Evolutionary conservation across 257 asterid genomes (phyloP), one percentile per base, ranked within the genome.

Genomic region (Marsdenia floribunda): DNA sequence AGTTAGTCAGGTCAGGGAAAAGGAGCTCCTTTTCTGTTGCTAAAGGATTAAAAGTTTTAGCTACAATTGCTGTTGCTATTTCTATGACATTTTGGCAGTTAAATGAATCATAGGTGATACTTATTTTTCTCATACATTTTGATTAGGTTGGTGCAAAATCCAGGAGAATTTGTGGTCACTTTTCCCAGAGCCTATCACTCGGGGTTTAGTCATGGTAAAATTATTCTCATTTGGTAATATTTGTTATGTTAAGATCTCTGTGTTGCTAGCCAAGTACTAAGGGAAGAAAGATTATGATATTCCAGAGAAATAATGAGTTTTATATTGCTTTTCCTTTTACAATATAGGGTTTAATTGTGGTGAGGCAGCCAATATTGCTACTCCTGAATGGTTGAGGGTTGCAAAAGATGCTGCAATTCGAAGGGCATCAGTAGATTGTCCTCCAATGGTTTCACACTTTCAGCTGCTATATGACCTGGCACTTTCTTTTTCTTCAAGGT

Each of bases 151-250:
- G 96, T 95, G 79, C 99, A 95, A 81, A 91, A 95, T 87, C 93
- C 98, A 53, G 99, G 99, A 80, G 99, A 95, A 71, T 92, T 92
- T 85, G 99, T 95, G 60, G 96, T 95, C 85, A 95, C 99, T 64
- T 95, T 95, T 81, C 99, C 99, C 76, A 87, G 98, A 82, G 99
- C 99, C 79, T 95, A 95, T 82, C 99, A 95, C 92, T 92, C 99
- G 21, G 99, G 99, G 71, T 95, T 95, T 83, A 95, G 99, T 87
- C 99, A 92, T 65, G 99, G 99, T 92, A 86, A 88, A 87, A 37
- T 79, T 47, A 49, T 53, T 80, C 37, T 72, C 12, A 40, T 73
- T 75, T 76, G 55, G 33, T 47, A 50, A 47, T 52, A 29, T 73
- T 68, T 70, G 40, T 73, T 50, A 64, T 68, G 71, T 67, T 53